phyloP scores from a whole-genome alignment of 805 yeast species.

The Debaryomyces hansenii region DNA sequence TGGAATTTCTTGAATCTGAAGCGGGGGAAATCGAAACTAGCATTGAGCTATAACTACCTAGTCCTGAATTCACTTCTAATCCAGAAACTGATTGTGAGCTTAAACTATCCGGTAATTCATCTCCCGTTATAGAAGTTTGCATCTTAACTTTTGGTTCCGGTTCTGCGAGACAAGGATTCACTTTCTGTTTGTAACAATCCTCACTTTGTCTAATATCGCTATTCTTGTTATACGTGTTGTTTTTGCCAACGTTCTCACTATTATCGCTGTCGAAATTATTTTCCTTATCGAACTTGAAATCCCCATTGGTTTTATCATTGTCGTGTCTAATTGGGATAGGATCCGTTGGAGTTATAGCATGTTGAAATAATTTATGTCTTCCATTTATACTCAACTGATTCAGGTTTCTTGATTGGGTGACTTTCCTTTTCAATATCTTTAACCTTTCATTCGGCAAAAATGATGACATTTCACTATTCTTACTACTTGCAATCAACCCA shows the following conservation, averaged over 20 bases:
- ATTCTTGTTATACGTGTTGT: too few relatives aligned
- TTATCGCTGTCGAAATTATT: too few relatives aligned
- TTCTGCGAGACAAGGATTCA: too few relatives aligned
- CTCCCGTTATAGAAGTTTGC: too few relatives aligned
- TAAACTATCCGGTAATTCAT: conserved; percentile 3
- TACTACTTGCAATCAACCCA: background rate
- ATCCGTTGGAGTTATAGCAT: conserved; percentile 20
- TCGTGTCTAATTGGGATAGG: conserved; percentile 13
- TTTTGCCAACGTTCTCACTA: too few relatives aligned
- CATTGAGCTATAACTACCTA: background rate
- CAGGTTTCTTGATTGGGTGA: conserved; percentile 6
- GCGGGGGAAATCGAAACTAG: too few relatives aligned
- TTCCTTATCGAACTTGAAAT: too few relatives aligned
- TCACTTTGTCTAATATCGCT: too few relatives aligned
- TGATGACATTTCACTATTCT: conserved; percentile 1
- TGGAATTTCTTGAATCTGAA: too few relatives aligned
- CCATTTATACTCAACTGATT: conserved; percentile 1
- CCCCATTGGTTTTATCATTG: too few relatives aligned
- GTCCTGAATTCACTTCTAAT: background rate
- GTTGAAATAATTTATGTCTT: conserved; percentile 14
- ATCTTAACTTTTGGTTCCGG: too few relatives aligned
- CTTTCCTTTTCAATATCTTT: conserved; percentile 22
- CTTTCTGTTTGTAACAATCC: too few relatives aligned
- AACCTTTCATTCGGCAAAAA: conserved; percentile 27
- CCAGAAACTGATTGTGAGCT: background rate